Base-by-base conservation (phyloP, 1,284 basidiomycete species). In the Waitea zeae region DNA sequence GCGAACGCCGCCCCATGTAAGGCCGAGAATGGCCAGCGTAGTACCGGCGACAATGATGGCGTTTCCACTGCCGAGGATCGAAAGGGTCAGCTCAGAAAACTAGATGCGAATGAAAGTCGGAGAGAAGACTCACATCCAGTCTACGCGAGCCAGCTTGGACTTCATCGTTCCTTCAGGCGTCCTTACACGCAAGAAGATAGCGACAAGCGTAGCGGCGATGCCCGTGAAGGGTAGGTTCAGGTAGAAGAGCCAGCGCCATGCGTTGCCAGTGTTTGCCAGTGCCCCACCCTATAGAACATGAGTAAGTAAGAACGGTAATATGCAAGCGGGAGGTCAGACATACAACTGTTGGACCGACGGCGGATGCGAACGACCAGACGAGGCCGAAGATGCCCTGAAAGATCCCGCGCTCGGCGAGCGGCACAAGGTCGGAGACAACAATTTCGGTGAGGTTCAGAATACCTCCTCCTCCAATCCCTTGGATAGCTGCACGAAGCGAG, bases 381-480 rank as follows among this genome's bases (percentile, higher is more conserved):
- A 5, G 26, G 15, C 9, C n/a, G 27, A 33, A 18, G n/a, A 54
- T 41, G 6, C 54, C 57, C 17, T 41, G 46, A 39, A 51, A 57
- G 12, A 46, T 48, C 11, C 62, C 63, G 26, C 61, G 49, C 30
- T 64, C 53, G 6, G 50, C 45, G 11, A 66, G 46, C 1, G 60
- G 51, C 7, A 60, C 50, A 17, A 65, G 45, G 40, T 65, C 63
- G 2, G 56, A 48, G n/a, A 54, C 45, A 35, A 61, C 49, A 33
- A 63, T 61, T 18, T 57, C 50, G 15, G 50, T 45, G 3, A 59
- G 42, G 0, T 53, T 46, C n/a, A 54, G 45, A 32, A 58, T 55
- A 2, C 55, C 58, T 7, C 61, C 62, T 3, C 56, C 58, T n/a
- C 62, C 63, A 18, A 62, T 40, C 4, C 63, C 63, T 37, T 65